These are phyloP conservation scores for Nicotiana rustica DNA, from an alignment of 305 asterid genomes.

Conservation along the genomic window DNA sequence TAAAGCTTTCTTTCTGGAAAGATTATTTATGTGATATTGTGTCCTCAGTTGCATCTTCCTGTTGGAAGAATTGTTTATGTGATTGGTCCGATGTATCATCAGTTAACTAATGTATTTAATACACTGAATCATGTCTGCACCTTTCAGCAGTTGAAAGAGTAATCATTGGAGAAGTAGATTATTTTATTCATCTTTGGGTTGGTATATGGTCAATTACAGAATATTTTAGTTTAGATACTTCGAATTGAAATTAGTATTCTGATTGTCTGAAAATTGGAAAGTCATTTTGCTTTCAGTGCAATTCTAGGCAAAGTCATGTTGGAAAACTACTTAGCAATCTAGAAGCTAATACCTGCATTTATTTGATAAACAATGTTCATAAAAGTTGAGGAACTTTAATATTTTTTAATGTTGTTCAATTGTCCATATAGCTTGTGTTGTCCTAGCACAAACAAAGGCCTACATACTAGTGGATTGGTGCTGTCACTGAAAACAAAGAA, in stretches of 20 bases:
- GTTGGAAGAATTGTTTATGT: no score
- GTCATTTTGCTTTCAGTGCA: constrained; percentile 13
- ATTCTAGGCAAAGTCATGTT: neutral
- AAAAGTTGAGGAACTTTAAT: neutral
- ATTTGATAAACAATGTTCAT: neutral
- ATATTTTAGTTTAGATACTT: neutral
- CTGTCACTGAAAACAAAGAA: neutral
- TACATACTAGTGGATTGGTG: neutral
- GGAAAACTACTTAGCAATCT: neutral
- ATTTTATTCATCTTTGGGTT: constrained; percentile 12
- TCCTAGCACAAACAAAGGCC: constrained; percentile 10
- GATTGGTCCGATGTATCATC: no score
- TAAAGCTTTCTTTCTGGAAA: no score
- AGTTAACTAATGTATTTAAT: no score
- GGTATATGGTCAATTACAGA: neutral
- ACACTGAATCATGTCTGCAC: constrained; percentile 42
- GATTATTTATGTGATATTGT: no score
- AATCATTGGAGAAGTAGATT: constrained; percentile 1
- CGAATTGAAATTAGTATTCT: neutral
- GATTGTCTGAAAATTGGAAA: neutral
- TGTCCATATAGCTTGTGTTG: neutral
- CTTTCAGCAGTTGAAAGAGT: constrained; percentile 26
- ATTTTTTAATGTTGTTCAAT: neutral
- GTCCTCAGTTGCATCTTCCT: no score
- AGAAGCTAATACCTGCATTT: constrained; percentile 1